Conservation (phyloP, 2,329 filamentous ascomycete genomes). For the Fusarium sp. region DNA sequence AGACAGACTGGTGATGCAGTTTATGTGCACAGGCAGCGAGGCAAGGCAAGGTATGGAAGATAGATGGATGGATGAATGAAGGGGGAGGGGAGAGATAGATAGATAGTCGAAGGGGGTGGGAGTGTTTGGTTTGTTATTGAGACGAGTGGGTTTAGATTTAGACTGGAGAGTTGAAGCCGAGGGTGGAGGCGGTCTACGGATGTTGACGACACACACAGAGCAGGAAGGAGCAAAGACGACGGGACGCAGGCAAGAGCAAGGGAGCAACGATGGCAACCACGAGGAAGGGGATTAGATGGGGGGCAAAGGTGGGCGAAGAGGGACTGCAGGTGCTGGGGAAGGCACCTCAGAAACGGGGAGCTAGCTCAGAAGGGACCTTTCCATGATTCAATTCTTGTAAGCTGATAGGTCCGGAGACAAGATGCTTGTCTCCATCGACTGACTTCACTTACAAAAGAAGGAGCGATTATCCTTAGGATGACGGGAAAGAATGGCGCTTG, state of each 20-base stretch:
- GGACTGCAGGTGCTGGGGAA: conserved; percentile 36
- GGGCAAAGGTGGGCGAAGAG: conserved; percentile 36
- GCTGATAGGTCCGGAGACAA: conserved; percentile 33
- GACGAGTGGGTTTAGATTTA: conserved; percentile 26
- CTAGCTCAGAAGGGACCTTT: conserved; percentile 37
- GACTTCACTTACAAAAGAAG: conserved; percentile 21
- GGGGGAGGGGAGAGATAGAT: conserved; percentile 22
- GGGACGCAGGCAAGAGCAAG: conserved; percentile 26
- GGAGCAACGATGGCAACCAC: conserved; percentile 34
- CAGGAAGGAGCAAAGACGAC: conserved; percentile 13
- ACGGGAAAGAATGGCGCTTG: conserved; percentile 20
- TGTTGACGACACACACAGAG: conserved; percentile 37
- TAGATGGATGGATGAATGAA: not conserved
- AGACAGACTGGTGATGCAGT: conserved; percentile 1
- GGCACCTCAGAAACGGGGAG: conserved; percentile 21
- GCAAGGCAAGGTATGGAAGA: not conserved
- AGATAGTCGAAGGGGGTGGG: conserved; percentile 29
- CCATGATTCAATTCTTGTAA: conserved; percentile 41
- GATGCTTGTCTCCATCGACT: conserved; percentile 26
- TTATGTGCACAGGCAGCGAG: conserved; percentile 16
- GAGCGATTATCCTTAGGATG: conserved; percentile 24
- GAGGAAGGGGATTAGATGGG: conserved; percentile 34
- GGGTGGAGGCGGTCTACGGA: conserved; percentile 45
- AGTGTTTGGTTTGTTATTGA: conserved; percentile 41
- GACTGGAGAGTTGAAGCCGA: conserved; percentile 33